Evolutionary conservation across 1,284 basidiomycete genomes (phyloP).

Genomic region (Austroboletus niveus): DNA sequence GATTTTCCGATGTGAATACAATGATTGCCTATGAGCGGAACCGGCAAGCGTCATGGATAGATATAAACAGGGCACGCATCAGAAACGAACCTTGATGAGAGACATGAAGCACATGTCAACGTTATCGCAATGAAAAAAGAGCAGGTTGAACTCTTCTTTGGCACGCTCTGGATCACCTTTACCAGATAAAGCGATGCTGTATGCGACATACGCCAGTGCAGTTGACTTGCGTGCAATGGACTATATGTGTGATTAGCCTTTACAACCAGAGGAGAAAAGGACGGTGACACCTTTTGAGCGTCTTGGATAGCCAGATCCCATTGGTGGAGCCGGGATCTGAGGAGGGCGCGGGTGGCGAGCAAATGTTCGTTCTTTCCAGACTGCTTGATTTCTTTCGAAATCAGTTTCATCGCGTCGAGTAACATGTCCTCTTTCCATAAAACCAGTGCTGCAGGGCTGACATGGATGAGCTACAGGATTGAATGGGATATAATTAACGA

Average conservation of each 20-base stretch:
- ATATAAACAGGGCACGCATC: neutral
- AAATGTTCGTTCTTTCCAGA: neutral
- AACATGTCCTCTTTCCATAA: neutral
- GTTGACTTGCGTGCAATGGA: neutral
- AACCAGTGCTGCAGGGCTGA: neutral
- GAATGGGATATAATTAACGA: neutral
- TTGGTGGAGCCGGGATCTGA: neutral
- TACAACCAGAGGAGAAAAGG: neutral
- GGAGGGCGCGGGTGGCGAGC: neutral
- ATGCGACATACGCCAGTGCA: neutral
- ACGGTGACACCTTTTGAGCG: neutral
- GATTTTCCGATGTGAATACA: neutral
- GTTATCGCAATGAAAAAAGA: neutral
- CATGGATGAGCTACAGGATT: neutral
- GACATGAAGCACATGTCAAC: neutral
- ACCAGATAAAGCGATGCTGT: neutral
- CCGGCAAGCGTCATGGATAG: neutral
- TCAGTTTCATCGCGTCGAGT: neutral
- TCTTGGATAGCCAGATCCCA: neutral
- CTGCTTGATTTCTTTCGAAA: neutral
- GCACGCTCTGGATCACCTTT: neutral
- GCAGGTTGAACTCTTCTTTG: neutral
- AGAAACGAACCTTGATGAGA: neutral
- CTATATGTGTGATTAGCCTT: neutral
- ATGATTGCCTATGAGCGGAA: neutral